Evolutionary conservation across 768 basidiomycete species (phyloP).

Genomic region (Cyclocybe aegerita): DNA sequence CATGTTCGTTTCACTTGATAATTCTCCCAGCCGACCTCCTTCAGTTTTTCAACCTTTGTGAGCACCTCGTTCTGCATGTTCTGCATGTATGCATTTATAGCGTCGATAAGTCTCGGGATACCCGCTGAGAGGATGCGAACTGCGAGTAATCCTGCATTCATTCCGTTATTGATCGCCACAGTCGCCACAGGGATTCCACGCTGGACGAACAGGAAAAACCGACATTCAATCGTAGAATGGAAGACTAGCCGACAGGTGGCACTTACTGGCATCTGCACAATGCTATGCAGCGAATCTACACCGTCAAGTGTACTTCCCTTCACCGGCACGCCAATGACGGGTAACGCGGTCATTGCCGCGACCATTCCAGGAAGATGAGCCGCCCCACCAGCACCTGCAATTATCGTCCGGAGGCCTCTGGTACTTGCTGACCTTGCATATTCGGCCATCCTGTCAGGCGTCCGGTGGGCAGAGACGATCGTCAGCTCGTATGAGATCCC

Average conservation of each 20-base stretch:
- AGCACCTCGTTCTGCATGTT: slow-evolving; percentile 24
- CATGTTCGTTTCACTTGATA: slow-evolving; percentile 50
- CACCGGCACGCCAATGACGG: slow-evolving; percentile 96
- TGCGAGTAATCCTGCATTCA: slow-evolving; percentile 90
- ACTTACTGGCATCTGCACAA: slow-evolving; percentile 98
- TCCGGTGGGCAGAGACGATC: slow-evolving; percentile 96
- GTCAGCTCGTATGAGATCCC: slow-evolving; percentile 87
- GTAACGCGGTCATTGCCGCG: slow-evolving; percentile 88
- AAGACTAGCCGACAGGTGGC: background rate
- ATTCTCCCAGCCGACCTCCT: slow-evolving; percentile 82
- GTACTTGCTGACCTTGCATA: slow-evolving; percentile 76
- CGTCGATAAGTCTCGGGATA: slow-evolving; percentile 59
- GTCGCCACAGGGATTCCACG: slow-evolving; percentile 97
- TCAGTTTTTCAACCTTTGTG: slow-evolving; percentile 38
- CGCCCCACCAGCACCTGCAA: slow-evolving; percentile 98
- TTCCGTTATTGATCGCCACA: slow-evolving; percentile 94
- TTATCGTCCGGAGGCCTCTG: slow-evolving; percentile 70
- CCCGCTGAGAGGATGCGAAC: slow-evolving; percentile 84
- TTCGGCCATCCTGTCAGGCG: slow-evolving; percentile 80
- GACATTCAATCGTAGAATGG: background rate
- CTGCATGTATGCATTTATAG: slow-evolving; percentile 75
- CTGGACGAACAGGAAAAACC: slow-evolving; percentile 36
- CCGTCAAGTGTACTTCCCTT: slow-evolving; percentile 93
- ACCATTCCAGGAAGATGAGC: slow-evolving; percentile 99
- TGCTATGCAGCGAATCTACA: slow-evolving; percentile 95